Conservation (phyloP, 2,329 filamentous ascomycete species). For the Whalleya microplaca region DNA sequence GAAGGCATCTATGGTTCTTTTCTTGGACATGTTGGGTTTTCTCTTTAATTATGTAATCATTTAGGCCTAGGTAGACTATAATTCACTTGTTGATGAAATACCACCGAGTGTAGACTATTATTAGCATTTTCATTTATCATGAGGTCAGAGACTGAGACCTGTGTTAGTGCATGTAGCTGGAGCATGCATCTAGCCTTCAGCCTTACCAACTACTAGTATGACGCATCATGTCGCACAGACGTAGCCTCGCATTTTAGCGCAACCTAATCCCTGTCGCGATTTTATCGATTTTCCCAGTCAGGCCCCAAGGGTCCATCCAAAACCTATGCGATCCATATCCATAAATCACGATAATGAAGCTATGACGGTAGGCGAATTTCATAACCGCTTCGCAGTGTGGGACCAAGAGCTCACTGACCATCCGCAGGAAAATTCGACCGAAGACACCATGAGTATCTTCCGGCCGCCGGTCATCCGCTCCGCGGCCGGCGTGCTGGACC, state of each 20-base stretch:
- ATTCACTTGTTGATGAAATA: too few species aligned
- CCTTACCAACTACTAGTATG: conserved; percentile 27
- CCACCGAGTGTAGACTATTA: not conserved
- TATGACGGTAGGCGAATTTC: conserved; percentile 25
- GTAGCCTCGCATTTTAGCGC: conserved; percentile 27
- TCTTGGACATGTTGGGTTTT: conserved; percentile 42
- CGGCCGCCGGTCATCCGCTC: conserved; percentile 77
- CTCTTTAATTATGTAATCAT: not conserved
- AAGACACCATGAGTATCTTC: conserved; percentile 62
- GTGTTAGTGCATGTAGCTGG: not conserved
- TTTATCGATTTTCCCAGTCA: conserved; percentile 17
- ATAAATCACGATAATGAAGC: conserved; percentile 5
- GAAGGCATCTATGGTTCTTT: conserved; percentile 71
- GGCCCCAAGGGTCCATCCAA: not conserved
- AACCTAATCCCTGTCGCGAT: conserved; percentile 21
- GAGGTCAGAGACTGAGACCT: not conserved
- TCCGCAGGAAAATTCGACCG: conserved; percentile 22
- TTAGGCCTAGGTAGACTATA: too few species aligned
- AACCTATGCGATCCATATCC: not conserved
- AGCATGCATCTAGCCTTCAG: conserved; percentile 12
- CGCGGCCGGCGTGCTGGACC: conserved; percentile 74
- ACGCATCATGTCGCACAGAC: conserved; percentile 22
- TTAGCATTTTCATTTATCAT: not conserved
- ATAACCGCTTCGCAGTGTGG: too few species aligned
- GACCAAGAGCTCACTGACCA: conserved; percentile 3